Conservation (phyloP, 306 rosid species). For the Medicago arabica region DNA sequence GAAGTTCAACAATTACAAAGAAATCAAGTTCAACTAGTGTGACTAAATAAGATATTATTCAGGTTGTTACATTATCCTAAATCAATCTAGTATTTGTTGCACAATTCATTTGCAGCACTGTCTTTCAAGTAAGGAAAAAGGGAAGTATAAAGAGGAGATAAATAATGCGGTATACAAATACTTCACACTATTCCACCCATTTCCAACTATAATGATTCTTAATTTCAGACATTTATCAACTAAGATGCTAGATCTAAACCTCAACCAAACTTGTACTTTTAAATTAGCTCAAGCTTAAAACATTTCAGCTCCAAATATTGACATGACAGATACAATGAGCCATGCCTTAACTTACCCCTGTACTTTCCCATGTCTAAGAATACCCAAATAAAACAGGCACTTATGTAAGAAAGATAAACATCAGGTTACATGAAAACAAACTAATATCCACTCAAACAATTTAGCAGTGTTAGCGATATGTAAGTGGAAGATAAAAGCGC, state of each 20-base stretch:
- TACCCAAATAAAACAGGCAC: neutral
- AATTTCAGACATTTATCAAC: neutral
- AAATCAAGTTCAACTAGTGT: slow-evolving; percentile 1
- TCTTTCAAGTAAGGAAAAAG: neutral
- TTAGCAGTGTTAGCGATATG: slow-evolving; percentile 3
- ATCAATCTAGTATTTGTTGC: slow-evolving; percentile 5
- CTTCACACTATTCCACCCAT: slow-evolving; percentile 15
- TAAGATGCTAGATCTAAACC: neutral
- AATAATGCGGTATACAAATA: neutral
- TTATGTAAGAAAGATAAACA: slow-evolving; percentile 14
- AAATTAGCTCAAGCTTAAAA: neutral
- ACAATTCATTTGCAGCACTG: neutral
- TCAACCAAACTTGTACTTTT: neutral
- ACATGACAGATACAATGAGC: neutral
- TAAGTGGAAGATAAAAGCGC: neutral
- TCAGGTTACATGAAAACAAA: neutral
- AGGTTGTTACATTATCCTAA: slow-evolving; percentile 12
- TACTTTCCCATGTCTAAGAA: neutral
- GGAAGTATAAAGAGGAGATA: slow-evolving; percentile 11
- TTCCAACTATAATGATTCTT: slow-evolving; percentile 7
- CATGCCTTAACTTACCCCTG: slow-evolving; percentile 8
- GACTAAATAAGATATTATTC: neutral
- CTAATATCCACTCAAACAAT: neutral
- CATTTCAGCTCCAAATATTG: neutral
- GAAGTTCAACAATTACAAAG: slow-evolving; percentile 23